Base-by-base conservation (phyloP, 306 rosid genomes). In the Trifolium fragiferum region DNA sequence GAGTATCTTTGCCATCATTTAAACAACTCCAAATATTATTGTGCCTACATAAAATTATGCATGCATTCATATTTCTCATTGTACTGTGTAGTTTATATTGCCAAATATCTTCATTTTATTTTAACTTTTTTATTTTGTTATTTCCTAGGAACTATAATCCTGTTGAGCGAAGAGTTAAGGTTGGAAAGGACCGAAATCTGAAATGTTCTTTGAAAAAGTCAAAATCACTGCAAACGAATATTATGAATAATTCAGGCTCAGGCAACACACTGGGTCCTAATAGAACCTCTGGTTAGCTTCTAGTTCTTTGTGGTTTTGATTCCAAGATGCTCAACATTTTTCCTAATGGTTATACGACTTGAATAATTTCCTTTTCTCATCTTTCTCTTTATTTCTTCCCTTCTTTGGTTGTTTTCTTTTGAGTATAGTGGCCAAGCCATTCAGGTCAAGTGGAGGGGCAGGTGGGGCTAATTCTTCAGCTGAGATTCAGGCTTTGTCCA, bases 81-180 rank as follows among this genome's bases (percentile, higher is more conserved):
- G 43, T 13, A 70, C 33, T 72, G 44, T 60, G n/a, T 32, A 33
- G 25, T 43, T 50, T 51, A 53, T 49, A 40, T 19, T 59, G 21
- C 40, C 15, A 14, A 41, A 7, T 27, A 13, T 68, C 1, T 41
- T 78, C 15, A 14, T 15, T 32, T 78, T 74, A 53, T 19, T 23
- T 57, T 11, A 5, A 57, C 9, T 7, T 21, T 57, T 55, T 10
- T 47, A n/a, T 47, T 16, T 6, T 37, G 23, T 66, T 44, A 18
- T 46, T 76, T 70, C 58, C 44, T 69, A 93, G 98, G 87, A 90
- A 93, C 80, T 93, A 93, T 77, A 81, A 93, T 72, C 98, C 98
- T 4, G 83, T 93, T 69, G 98, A 89, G 84, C 85, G 97, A 75
- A 86, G 98, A 78, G 30, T 61, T 46, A 93, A 87, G 82, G 89